phyloP scores from a whole-genome alignment of 1,284 basidiomycete species.

The Puccinia hordei region DNA sequence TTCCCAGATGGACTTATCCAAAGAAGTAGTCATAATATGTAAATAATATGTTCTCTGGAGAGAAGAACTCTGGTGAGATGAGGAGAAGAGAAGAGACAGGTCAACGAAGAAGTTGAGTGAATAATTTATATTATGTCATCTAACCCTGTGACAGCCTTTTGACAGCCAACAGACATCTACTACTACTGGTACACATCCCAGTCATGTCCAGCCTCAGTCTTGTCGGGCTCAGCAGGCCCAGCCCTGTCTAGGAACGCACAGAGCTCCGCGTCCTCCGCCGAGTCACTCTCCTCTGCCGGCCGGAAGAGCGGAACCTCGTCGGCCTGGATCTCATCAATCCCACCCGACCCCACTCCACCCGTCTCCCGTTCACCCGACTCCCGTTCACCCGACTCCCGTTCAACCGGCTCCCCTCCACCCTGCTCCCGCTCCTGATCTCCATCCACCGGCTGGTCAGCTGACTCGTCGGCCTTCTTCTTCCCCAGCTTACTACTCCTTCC shows the following conservation, averaged over 20 bases:
- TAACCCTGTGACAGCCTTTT: no score
- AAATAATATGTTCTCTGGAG: neutral
- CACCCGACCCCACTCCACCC: neutral
- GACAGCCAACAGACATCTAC: neutral
- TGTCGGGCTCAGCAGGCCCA: neutral
- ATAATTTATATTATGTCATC: no score
- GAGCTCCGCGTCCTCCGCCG: conserved; percentile 20
- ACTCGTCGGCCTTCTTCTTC: conserved; percentile 11
- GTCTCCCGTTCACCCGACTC: no score
- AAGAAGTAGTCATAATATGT: neutral
- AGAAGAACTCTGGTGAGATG: no score
- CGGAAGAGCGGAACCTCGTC: conserved; percentile 8
- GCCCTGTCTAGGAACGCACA: neutral
- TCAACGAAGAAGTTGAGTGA: no score
- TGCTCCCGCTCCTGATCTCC: neutral
- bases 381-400: no score
- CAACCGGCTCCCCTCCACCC: neutral
- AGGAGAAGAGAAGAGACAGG: no score
- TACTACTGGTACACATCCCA: conserved; percentile 42
- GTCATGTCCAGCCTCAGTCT: conserved; percentile 11
- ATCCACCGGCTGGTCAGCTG: neutral
- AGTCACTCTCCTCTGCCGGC: conserved; percentile 23
- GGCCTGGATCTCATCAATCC: neutral
- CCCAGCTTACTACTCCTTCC: neutral
- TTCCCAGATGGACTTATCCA: conserved; percentile 40